These are phyloP conservation scores for Polyporus tsugae DNA, from an alignment of 1,284 basidiomycete genomes.

Conservation along the genomic window DNA sequence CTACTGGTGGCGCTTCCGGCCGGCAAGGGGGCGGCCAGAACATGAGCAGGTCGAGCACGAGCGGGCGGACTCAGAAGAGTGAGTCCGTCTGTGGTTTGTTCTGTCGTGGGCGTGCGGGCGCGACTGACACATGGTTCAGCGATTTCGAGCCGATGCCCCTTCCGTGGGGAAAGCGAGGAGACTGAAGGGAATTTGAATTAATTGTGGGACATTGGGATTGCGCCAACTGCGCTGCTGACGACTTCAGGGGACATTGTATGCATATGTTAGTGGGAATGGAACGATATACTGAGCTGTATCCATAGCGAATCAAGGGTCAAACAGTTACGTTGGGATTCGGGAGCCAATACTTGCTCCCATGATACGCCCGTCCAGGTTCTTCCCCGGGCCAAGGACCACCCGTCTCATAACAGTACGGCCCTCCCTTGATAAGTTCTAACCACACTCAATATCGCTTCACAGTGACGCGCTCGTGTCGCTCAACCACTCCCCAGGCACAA, in stretches of 20 bases:
- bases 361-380: neutral
- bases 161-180: conserved; percentile 10
- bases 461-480: neutral
- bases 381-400: neutral
- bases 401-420: neutral
- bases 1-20: conserved; percentile 17
- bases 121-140: neutral
- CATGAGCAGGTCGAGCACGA: conserved; percentile 8
- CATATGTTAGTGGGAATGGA: neutral
- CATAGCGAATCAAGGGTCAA: neutral
- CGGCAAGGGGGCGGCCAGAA: neutral
- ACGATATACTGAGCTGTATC: neutral
- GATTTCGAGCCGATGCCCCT: conserved; percentile 16
- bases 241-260: neutral
- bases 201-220: neutral
- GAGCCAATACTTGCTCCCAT: neutral
- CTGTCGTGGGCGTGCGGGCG: neutral
- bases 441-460: neutral
- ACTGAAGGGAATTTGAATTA: neutral
- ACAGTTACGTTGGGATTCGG: neutral
- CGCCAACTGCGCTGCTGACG: neutral
- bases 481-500: neutral
- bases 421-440: neutral
- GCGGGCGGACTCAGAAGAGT: conserved; percentile 7
- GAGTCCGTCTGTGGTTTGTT: neutral